Evolutionary conservation across 2,329 filamentous ascomycete species (phyloP).

Genomic region (Dactylonectria estremocensis): DNA sequence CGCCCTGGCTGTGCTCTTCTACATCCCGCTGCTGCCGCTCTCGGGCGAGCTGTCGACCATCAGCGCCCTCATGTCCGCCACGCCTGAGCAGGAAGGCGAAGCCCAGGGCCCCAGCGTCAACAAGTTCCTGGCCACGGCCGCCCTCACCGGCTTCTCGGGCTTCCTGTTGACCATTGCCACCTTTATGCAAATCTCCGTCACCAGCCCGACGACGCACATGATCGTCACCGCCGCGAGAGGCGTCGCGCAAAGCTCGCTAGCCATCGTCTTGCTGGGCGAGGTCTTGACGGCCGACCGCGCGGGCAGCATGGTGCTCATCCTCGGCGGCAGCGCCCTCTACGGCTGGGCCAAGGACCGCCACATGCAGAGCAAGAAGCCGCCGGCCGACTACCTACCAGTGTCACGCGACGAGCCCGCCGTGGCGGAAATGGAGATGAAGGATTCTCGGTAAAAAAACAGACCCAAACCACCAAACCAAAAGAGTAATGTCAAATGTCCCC

Average conservation of each 20-base stretch:
- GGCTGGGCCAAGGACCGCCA: slow-evolving; percentile 47
- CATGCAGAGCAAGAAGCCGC: slow-evolving; percentile 43
- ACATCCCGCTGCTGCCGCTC: slow-evolving; percentile 45
- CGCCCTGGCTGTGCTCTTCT: slow-evolving; percentile 46
- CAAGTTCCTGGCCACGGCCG: slow-evolving; percentile 43
- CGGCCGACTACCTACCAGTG: slow-evolving; percentile 44
- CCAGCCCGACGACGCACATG: slow-evolving; percentile 48
- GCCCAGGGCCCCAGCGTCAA: slow-evolving; percentile 28
- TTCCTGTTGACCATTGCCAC: slow-evolving; percentile 48
- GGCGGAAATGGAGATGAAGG: slow-evolving; percentile 38
- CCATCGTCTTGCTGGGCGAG: slow-evolving; percentile 46
- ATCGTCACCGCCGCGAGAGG: slow-evolving; percentile 47
- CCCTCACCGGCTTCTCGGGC: slow-evolving; percentile 44
- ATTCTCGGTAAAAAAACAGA: slow-evolving; percentile 10
- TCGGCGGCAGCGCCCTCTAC: slow-evolving; percentile 44
- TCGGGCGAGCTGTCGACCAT: slow-evolving; percentile 44
- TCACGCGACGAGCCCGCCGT: slow-evolving; percentile 37
- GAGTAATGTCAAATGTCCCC: too few relatives aligned
- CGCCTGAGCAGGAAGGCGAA: slow-evolving; percentile 26
- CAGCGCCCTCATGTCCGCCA: slow-evolving; percentile 34
- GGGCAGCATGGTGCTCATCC: slow-evolving; percentile 47
- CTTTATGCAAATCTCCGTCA: slow-evolving; percentile 49
- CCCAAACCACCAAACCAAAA: background rate
- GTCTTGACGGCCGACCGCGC: slow-evolving; percentile 45
- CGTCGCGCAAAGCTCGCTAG: slow-evolving; percentile 47